Evolutionary conservation across 768 basidiomycete genomes (phyloP), one percentile per base, ranked within the genome.

Genomic region (Lanmaoa rubissima): DNA sequence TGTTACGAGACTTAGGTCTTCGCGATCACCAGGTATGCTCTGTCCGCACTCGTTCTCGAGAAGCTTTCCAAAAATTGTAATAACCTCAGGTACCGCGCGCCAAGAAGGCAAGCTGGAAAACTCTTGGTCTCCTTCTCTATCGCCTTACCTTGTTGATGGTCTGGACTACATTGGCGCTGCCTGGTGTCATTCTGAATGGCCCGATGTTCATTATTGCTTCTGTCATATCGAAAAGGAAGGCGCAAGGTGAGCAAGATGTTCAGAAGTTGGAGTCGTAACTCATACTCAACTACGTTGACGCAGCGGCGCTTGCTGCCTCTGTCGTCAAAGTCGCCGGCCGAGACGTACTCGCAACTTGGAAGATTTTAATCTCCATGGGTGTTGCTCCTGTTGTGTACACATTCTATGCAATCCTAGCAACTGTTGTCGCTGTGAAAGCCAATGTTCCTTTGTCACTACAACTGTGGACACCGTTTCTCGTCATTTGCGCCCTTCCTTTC

Each of bases 341-440:
- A 40, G 96, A 98, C 65, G 96, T 98, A n/a, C 78, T 98, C 17
- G 94, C 93, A 1, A 94, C 94, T 5, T 98, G 96, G 96, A 98
- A 98, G 71, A 86, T 98, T 35, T 81, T 98, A 32, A 93, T 98
- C 53, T 94, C 93, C 4, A 76, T 98, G 53, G 96, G 87, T n/a
- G 78, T 91, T 40, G 88, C 93, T 5, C 96, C 96, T 11, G 76
- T 95, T 7, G 74, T 98, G 38, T 98, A 96, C 75, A 70, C 82
- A 5, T 73, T 90, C 63, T 98, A 97, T 72, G 91, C 92, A 31
- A 73, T 88, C 65, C 69, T 94, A 31, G 92, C 93, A 17, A 88
- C 88, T 17, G 59, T 85, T 21, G 72, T 94, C 50, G 88, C 88
- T 1, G 80, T 86, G 64, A 84, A 82, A 64, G 84, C 87, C 38